Conservation (phyloP, 352 stramenopile species). For the Globisporangium rhizosaccharum region DNA sequence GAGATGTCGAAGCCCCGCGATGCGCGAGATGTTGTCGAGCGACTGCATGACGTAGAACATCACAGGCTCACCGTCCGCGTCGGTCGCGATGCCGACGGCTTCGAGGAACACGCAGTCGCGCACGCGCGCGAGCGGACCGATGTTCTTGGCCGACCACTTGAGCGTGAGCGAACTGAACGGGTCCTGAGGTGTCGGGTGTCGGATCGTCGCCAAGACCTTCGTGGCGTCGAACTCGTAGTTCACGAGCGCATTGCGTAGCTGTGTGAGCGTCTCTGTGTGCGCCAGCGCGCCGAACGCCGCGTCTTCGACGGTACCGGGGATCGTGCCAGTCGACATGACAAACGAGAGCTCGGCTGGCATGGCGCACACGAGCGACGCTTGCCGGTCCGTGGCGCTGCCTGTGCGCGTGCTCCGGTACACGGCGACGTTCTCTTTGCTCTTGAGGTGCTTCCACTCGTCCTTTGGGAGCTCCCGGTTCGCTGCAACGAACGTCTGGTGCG, state of each 20-base stretch:
- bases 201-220: slow-evolving; percentile 30
- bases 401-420: slow-evolving; percentile 16
- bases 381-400: too few species aligned
- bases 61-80: slow-evolving; percentile 22
- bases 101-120: slow-evolving; percentile 53
- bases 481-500: slow-evolving; percentile 3
- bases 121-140: slow-evolving; percentile 29
- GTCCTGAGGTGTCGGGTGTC: slow-evolving; percentile 22
- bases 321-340: slow-evolving; percentile 28
- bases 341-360: slow-evolving; percentile 8
- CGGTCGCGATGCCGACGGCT: slow-evolving; percentile 28
- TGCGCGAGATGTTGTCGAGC: slow-evolving; percentile 11
- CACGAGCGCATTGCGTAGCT: slow-evolving; percentile 28
- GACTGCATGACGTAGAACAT: slow-evolving; percentile 19
- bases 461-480: slow-evolving; percentile 15
- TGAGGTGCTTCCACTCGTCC: slow-evolving; percentile 32
- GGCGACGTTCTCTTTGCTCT: slow-evolving; percentile 30
- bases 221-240: slow-evolving; percentile 29
- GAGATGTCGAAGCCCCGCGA: slow-evolving; percentile 7
- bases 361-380: too few species aligned
- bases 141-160: slow-evolving; percentile 36
- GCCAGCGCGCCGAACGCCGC: slow-evolving; percentile 33
- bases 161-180: slow-evolving; percentile 36
- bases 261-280: slow-evolving; percentile 28
- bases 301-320: slow-evolving; percentile 37